phyloP scores from a whole-genome alignment of 2,329 filamentous ascomycete species.

The Trichocomaceae sp. region DNA sequence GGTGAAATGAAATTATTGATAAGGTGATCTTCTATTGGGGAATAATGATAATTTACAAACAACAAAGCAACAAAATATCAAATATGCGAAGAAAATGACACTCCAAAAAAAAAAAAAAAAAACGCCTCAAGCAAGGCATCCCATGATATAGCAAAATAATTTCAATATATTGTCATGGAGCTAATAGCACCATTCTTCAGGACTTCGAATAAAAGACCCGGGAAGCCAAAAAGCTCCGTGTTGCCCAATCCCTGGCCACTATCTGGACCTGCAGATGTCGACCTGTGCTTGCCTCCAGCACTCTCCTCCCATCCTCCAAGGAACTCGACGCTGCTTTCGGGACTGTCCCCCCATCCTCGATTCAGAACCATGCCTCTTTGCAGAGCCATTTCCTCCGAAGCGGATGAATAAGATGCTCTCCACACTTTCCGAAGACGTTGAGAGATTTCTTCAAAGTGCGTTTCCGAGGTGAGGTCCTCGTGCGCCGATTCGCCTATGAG shows the following conservation, averaged over 20 bases:
- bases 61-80: background rate
- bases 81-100: background rate
- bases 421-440: conserved; percentile 61
- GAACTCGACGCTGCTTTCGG: conserved; percentile 80
- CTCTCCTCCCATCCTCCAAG: conserved; percentile 82
- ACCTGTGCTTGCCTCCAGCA: conserved; percentile 39
- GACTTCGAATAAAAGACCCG: conserved; percentile 91
- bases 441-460: conserved; percentile 67
- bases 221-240: conserved; percentile 88
- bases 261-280: conserved; percentile 38
- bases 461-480: conserved; percentile 63
- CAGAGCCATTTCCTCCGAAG: conserved; percentile 48
- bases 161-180: conserved; percentile 78
- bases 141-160: conserved; percentile 7
- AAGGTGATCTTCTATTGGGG: background rate
- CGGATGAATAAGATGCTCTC: conserved; percentile 57
- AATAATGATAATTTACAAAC: background rate
- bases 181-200: conserved; percentile 87
- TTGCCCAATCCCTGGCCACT: conserved; percentile 54
- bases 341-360: conserved; percentile 83
- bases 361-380: conserved; percentile 74
- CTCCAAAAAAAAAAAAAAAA: no score
- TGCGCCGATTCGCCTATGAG: conserved; percentile 37
- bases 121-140: background rate
- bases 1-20: background rate